Conservation (phyloP, 768 basidiomycete genomes). For the Termitomyces bulborhizus region DNA sequence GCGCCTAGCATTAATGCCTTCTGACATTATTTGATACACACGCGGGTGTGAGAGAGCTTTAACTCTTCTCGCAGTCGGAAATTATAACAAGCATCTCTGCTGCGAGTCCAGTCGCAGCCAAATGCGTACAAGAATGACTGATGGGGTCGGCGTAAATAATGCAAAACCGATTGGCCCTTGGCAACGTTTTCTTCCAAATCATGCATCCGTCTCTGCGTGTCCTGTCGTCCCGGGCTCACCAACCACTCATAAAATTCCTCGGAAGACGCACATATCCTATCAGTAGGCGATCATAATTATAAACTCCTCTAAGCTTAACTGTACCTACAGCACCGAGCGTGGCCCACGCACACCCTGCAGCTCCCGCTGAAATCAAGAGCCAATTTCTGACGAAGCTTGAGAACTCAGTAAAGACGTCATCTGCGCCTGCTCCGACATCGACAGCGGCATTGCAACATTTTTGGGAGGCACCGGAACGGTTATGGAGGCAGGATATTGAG, state of each 20-base stretch:
- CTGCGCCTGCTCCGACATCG: constrained; percentile 5
- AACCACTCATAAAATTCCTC: constrained; percentile 57
- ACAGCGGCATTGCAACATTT: constrained; percentile 32
- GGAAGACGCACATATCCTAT: constrained; percentile 51
- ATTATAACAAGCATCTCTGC: constrained; percentile 68
- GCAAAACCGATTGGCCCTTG: too few species aligned
- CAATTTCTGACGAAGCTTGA: constrained; percentile 31
- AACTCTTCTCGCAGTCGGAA: constrained; percentile 50
- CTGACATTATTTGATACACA: constrained; percentile 13
- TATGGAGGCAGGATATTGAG: constrained; percentile 49
- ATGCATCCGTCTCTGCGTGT: constrained; percentile 30
- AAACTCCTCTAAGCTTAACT: not conserved
- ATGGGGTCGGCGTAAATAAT: constrained; percentile 3
- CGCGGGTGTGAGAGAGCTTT: constrained; percentile 51
- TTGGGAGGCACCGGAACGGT: constrained; percentile 62
- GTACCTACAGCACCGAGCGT: constrained; percentile 24
- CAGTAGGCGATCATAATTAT: constrained; percentile 11
- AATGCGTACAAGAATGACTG: constrained; percentile 45
- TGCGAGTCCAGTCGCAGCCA: constrained; percentile 56
- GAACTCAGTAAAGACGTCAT: constrained; percentile 15
- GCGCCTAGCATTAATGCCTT: too few species aligned
- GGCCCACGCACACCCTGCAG: constrained; percentile 58
- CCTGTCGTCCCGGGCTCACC: constrained; percentile 38
- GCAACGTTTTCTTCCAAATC: not conserved
- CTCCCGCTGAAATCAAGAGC: constrained; percentile 54